These are phyloP conservation scores for Dioscorea zingiberensis DNA, from an alignment of 106 monocot genomes.

Conservation along the genomic window DNA sequence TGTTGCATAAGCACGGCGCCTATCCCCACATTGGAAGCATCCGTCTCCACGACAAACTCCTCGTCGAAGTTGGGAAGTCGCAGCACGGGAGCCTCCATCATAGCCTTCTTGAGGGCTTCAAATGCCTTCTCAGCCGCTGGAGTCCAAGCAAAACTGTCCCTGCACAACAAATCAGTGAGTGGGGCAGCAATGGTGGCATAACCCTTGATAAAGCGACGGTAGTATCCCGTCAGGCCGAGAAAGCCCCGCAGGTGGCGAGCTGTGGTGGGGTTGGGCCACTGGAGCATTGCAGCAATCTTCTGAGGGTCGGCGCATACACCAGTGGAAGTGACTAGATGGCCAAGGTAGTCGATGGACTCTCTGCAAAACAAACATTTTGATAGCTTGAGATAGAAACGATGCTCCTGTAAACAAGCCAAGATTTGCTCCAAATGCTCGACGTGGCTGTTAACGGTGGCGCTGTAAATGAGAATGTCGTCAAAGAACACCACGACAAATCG, in stretches of 20 bases:
- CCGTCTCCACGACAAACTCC: not conserved
- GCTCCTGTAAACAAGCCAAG: too few relatives aligned
- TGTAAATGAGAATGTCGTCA: not conserved
- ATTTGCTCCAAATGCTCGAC: not conserved
- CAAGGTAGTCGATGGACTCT: not conserved
- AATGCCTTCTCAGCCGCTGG: not conserved
- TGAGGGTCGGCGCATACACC: not conserved
- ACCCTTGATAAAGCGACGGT: not conserved
- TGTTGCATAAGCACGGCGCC: conserved; percentile 1
- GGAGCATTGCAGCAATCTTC: not conserved
- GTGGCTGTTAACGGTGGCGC: not conserved
- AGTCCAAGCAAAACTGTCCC: not conserved
- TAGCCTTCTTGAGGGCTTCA: not conserved
- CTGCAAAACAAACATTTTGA: not conserved
- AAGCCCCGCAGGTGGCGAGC: not conserved
- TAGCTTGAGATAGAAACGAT: not conserved
- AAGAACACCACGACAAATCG: too few relatives aligned
- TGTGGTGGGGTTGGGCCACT: not conserved
- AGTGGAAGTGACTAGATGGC: not conserved
- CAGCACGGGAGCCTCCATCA: not conserved
- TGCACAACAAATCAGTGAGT: not conserved
- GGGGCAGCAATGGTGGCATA: not conserved
- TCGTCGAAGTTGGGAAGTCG: not conserved
- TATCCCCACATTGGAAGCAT: not conserved
- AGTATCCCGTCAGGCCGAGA: conserved; percentile 1